phyloP scores from a whole-genome alignment of 768 basidiomycete species.

The Cystobasidiopsis lactophilus region DNA sequence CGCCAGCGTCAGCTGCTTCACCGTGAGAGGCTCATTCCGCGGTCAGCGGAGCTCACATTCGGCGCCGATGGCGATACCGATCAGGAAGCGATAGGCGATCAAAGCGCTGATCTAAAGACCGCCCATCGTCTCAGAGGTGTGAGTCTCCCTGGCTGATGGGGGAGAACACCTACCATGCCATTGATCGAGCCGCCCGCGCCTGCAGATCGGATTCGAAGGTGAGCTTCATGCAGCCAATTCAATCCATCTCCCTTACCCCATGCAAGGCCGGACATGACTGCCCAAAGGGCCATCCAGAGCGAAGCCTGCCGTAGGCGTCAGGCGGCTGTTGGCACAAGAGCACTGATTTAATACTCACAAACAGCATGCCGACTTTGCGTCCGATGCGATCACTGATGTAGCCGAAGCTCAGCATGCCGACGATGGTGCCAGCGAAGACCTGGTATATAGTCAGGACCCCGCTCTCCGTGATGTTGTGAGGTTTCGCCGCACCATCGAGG shows the following conservation, averaged over 20 bases:
- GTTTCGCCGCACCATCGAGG: no score
- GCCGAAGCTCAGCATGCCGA: constrained; percentile 59
- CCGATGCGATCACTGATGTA: constrained; percentile 14
- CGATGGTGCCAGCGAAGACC: constrained; percentile 39
- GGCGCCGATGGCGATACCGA: constrained; percentile 71
- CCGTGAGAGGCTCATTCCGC: constrained; percentile 18
- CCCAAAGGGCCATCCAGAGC: constrained; percentile 5
- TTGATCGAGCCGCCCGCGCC: constrained; percentile 49
- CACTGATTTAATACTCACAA: neutral
- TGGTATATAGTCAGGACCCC: no score
- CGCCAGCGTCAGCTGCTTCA: constrained; percentile 19
- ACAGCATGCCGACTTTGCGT: constrained; percentile 55
- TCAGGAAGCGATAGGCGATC: constrained; percentile 55
- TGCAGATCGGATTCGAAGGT: constrained; percentile 50
- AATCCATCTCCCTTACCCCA: constrained; percentile 51
- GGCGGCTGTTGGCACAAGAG: neutral
- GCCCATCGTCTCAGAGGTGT: no score
- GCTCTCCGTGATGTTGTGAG: no score
- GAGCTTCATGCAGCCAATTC: constrained; percentile 48
- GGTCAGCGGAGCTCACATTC: constrained; percentile 25
- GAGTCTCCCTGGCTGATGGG: no score
- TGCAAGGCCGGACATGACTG: constrained; percentile 22
- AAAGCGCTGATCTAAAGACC: constrained; percentile 37
- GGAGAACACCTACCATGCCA: no score
- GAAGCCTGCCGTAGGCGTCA: constrained; percentile 1